Evolutionary conservation across 768 basidiomycete genomes (phyloP).

Genomic region (Hortiboletus flavorubellus): DNA sequence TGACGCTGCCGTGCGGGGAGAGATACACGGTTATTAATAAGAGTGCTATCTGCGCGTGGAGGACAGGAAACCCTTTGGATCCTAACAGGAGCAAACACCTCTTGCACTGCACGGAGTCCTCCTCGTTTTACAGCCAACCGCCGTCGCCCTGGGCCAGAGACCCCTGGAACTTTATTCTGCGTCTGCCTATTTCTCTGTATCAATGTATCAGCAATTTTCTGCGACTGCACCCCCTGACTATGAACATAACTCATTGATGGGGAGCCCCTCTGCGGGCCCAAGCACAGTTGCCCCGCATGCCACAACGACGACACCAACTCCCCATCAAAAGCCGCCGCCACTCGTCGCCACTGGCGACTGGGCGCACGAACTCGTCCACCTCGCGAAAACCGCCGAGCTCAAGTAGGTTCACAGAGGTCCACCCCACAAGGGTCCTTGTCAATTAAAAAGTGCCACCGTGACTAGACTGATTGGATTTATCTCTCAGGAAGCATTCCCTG

Average conservation of each 20-base stretch:
- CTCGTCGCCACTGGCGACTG: conserved; percentile 80
- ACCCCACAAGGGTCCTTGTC: not conserved
- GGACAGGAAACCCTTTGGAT: conserved; percentile 13
- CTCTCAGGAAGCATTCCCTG: conserved; percentile 71
- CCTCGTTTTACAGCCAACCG: not conserved
- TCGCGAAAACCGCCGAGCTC: conserved; percentile 84
- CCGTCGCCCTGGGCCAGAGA: conserved; percentile 7
- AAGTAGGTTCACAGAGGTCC: conserved; percentile 53
- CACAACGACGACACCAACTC: conserved; percentile 22
- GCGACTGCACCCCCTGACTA: conserved; percentile 32
- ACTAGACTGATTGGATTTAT: conserved; percentile 9
- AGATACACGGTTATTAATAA: not conserved
- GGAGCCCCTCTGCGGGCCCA: conserved; percentile 31
- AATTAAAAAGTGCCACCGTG: not conserved
- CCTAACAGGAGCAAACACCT: conserved; percentile 31
- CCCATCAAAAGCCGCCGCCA: conserved; percentile 38
- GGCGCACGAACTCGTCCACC: conserved; percentile 82
- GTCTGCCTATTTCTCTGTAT: conserved; percentile 23
- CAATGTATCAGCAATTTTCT: conserved; percentile 37
- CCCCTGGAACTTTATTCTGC: conserved; percentile 30
- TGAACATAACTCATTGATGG: conserved; percentile 32
- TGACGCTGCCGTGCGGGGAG: not conserved
- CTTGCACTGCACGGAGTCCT: conserved; percentile 29
- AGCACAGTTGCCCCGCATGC: conserved; percentile 33
- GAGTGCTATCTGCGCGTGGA: not conserved